These are phyloP conservation scores for Russula vinacea DNA, from an alignment of 768 basidiomycete species.

Conservation along the genomic window DNA sequence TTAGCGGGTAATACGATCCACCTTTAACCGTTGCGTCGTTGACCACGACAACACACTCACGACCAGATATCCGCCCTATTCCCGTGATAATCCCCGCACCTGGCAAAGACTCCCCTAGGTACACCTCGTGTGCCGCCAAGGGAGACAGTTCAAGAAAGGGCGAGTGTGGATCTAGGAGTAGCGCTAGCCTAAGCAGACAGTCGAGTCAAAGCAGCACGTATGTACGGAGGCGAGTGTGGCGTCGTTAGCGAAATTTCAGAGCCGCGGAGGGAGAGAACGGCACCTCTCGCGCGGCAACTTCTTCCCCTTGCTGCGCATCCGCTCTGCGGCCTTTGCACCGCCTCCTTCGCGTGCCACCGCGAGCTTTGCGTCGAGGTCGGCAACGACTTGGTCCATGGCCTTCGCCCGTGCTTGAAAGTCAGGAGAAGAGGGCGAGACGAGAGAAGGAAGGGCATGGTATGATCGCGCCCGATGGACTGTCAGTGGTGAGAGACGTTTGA, in stretches of 20 bases:
- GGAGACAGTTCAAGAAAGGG: conserved; percentile 89
- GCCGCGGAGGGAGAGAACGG: conserved; percentile 23
- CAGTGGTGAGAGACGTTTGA: not conserved
- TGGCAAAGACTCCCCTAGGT: conserved; percentile 70
- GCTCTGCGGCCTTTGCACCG: conserved; percentile 66
- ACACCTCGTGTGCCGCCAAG: conserved; percentile 85
- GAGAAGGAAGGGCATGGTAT: conserved; percentile 74
- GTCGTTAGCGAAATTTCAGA: not conserved
- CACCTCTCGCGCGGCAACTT: conserved; percentile 81
- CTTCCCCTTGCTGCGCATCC: conserved; percentile 78
- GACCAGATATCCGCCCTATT: conserved; percentile 62
- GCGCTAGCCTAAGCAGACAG: conserved; percentile 31
- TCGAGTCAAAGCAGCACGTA: not conserved
- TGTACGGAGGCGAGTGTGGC: not conserved
- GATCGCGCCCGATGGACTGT: not conserved
- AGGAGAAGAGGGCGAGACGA: conserved; percentile 62
- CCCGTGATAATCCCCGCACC: conserved; percentile 91
- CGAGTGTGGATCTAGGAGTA: conserved; percentile 78
- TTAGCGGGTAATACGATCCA: conserved; percentile 87
- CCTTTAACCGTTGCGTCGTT: conserved; percentile 95
- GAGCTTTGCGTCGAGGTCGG: conserved; percentile 59
- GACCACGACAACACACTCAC: conserved; percentile 85
- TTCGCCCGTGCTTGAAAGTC: conserved; percentile 67
- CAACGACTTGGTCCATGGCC: conserved; percentile 67
- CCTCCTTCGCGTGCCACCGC: conserved; percentile 66